These are phyloP conservation scores for Plasmopara viticola DNA, from an alignment of 352 stramenopile genomes.

Conservation along the genomic window DNA sequence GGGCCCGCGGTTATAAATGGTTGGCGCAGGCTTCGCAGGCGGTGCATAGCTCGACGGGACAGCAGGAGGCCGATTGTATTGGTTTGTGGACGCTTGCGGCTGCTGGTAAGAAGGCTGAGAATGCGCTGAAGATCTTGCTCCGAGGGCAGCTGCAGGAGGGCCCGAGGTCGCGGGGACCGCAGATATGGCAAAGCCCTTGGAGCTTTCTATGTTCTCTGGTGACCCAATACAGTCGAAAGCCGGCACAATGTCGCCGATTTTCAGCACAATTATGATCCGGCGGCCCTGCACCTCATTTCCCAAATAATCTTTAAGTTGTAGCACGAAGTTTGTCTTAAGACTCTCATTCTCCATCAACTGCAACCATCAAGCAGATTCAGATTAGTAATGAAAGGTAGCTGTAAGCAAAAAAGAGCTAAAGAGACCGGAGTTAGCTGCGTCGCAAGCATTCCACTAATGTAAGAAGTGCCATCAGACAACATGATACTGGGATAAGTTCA, in stretches of 20 bases:
- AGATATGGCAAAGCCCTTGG: constrained; percentile 34
- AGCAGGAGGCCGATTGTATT: constrained; percentile 24
- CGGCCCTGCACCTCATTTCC: constrained; percentile 80
- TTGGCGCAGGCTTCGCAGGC: constrained; percentile 23
- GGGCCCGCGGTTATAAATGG: constrained; percentile 62
- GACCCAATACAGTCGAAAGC: constrained; percentile 67
- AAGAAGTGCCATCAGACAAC: constrained; percentile 70
- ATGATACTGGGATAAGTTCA: constrained; percentile 38
- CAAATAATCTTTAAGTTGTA: constrained; percentile 81
- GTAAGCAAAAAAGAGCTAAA: background rate
- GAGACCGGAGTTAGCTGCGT: constrained; percentile 71
- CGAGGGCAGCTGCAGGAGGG: constrained; percentile 21
- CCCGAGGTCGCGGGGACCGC: constrained; percentile 16
- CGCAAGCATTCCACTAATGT: constrained; percentile 84
- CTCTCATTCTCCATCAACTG: constrained; percentile 80
- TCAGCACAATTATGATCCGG: constrained; percentile 80
- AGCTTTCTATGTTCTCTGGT: constrained; percentile 70
- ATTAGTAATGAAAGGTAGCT: background rate
- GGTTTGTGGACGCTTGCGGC: constrained; percentile 18
- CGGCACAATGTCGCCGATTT: constrained; percentile 70
- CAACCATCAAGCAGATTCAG: background rate
- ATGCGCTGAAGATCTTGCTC: constrained; percentile 20
- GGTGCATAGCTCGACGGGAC: constrained; percentile 23
- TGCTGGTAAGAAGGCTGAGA: constrained; percentile 34
- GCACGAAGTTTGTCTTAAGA: constrained; percentile 77